Conservation (phyloP, 2,329 filamentous ascomycete species). For the Fusarium gaditjirri region DNA sequence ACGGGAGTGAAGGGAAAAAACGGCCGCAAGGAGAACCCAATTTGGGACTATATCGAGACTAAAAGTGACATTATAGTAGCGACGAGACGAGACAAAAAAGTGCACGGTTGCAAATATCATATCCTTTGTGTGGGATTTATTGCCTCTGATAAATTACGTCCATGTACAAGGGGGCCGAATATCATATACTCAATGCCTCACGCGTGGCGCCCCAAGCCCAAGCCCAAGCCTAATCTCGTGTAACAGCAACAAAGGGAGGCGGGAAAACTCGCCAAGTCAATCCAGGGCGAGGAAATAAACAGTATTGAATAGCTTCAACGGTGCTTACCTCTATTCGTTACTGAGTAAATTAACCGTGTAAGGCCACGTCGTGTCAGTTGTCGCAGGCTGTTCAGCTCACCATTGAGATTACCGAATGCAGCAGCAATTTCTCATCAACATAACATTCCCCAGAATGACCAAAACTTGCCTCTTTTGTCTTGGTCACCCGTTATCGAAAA, state of each 20-base stretch:
- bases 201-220: background rate
- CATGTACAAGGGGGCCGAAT: slow-evolving; percentile 15
- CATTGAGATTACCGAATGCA: slow-evolving; percentile 27
- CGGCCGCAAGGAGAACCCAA: slow-evolving; percentile 15
- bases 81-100: background rate
- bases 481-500: slow-evolving; percentile 26
- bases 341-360: background rate
- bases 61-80: background rate
- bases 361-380: slow-evolving; percentile 16
- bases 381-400: slow-evolving; percentile 26
- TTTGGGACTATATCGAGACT: background rate
- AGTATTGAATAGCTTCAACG: background rate
- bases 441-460: background rate
- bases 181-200: slow-evolving; percentile 24
- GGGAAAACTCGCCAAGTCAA: background rate
- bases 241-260: slow-evolving; percentile 13
- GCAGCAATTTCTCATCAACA: slow-evolving; percentile 7
- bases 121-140: slow-evolving; percentile 29
- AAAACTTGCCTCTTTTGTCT: slow-evolving; percentile 6
- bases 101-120: slow-evolving; percentile 9
- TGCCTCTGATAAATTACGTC: slow-evolving; percentile 14
- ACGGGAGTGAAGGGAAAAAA: background rate
- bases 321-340: background rate
- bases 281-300: background rate
- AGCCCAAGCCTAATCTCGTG: slow-evolving; percentile 10